Conservation (phyloP, 2,329 filamentous ascomycete species). For the Trichoderma sp. region DNA sequence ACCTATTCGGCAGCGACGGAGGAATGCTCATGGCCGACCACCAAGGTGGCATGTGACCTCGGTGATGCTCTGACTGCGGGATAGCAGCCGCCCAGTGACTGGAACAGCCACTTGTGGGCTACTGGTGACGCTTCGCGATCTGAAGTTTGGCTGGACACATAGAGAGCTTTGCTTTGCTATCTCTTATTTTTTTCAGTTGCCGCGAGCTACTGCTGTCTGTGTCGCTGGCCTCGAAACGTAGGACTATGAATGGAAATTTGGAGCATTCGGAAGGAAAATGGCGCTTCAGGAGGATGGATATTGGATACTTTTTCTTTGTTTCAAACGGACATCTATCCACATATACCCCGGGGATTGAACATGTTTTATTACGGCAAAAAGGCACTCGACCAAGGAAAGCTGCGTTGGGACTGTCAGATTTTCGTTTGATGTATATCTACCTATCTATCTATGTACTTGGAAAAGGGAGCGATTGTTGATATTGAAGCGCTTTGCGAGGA, state of each 20-base stretch:
- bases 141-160: not conserved
- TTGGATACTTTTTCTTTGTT: constrained; percentile 15
- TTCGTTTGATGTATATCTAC: not conserved
- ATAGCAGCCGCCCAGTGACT: not conserved
- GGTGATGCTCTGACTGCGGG: not conserved
- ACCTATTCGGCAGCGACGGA: constrained; percentile 50
- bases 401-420: too few relatives aligned
- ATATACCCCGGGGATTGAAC: constrained; percentile 23
- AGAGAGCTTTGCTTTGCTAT: not conserved
- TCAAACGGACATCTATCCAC: constrained; percentile 22
- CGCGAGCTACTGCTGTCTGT: not conserved
- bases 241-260: not conserved
- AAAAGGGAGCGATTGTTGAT: too few relatives aligned
- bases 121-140: not conserved
- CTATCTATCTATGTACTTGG: too few relatives aligned
- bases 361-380: too few relatives aligned
- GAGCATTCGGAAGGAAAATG: constrained; percentile 17
- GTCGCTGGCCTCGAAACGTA: not conserved
- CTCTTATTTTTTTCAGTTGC: not conserved
- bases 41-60: constrained; percentile 16
- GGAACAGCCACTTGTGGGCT: not conserved
- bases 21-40: constrained; percentile 44
- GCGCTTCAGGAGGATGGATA: constrained; percentile 17
- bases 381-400: too few relatives aligned
- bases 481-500: too few relatives aligned